Evolutionary conservation across 1,139 yeast genomes (phyloP), one percentile per base, ranked within the genome.

Genomic region (Casaregolazyma suthepensis): DNA sequence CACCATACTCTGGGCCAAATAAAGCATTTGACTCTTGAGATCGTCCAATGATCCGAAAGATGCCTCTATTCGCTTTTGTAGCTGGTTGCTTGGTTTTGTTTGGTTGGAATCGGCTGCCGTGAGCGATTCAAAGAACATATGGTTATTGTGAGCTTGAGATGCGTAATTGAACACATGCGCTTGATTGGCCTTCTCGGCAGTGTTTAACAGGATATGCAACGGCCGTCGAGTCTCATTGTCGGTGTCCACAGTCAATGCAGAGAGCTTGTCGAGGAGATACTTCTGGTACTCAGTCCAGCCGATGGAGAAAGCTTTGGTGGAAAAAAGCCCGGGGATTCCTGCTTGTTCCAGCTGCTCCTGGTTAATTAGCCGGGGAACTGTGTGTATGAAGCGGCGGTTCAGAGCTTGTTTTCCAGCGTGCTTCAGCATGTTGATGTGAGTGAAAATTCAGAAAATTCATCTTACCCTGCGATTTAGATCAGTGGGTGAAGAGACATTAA

Each of bases 121-220:
- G 56, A 91, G 76, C 64, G 87, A 87, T 67, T 86, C 83, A 67
- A 90, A 82, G 63, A 87, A 89, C 56, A 93, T 77, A 71, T 93
- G 99, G 73, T 93, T 93, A 73, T 90, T 91, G 72, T 87, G 95
- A 1, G 91, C 85, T 68, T 87, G 96, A 3, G 96, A 87, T 12
- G 99, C 97, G 66, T 78, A 81, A 72, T 90, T 94, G 76, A 85
- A 91, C 13, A 86, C 74, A 55, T 82, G 81, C 44, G 91, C 85
- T 63, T 81, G 81, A 44, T 83, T 81, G 37, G 87, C 77, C 61
- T 81, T 82, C 63, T 81, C 80, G 7, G 94, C 87, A 1, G 95
- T 82, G 62, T 83, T 79, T 57, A 87, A 75, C 60, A 89, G 71
- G 58, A 90, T 82, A 59, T 87, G 89, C 68, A 86, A 83, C 2